phyloP scores from a whole-genome alignment of 1,284 basidiomycete genomes.

The Singerocomus inundabilis region DNA sequence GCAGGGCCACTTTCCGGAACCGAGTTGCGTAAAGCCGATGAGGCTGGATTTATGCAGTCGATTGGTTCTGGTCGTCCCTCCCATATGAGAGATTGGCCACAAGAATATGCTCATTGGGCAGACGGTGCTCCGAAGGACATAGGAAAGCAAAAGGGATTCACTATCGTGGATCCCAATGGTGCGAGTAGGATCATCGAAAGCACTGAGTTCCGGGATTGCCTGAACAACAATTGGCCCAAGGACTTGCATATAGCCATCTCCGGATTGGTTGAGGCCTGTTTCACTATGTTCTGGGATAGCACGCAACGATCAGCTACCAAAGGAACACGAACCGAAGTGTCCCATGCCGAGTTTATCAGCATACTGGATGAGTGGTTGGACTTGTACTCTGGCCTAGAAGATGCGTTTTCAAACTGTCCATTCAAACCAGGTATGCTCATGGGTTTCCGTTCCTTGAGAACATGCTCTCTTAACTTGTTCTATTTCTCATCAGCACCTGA shows the following conservation, averaged over 20 bases:
- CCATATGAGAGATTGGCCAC: neutral
- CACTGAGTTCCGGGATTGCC: neutral
- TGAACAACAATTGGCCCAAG: neutral
- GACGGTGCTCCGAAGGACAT: neutral
- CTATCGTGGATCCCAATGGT: neutral
- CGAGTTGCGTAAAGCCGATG: no score
- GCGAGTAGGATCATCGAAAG: neutral
- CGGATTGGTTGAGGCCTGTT: no score
- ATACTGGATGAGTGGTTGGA: neutral
- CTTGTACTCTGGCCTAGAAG: neutral
- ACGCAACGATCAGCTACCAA: no score
- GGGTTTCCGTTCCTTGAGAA: no score
- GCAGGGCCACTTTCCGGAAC: no score
- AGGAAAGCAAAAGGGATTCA: neutral
- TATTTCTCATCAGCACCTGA: no score
- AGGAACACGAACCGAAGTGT: neutral
- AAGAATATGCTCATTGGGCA: neutral
- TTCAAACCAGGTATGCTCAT: no score
- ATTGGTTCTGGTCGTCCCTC: neutral
- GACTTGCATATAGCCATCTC: no score
- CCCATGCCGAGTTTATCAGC: neutral
- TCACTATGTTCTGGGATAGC: no score
- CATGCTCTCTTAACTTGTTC: no score
- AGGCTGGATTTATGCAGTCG: neutral
- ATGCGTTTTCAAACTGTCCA: neutral